These are phyloP conservation scores for Pleurotus sapidus DNA, from an alignment of 768 basidiomycete genomes.

Conservation along the genomic window DNA sequence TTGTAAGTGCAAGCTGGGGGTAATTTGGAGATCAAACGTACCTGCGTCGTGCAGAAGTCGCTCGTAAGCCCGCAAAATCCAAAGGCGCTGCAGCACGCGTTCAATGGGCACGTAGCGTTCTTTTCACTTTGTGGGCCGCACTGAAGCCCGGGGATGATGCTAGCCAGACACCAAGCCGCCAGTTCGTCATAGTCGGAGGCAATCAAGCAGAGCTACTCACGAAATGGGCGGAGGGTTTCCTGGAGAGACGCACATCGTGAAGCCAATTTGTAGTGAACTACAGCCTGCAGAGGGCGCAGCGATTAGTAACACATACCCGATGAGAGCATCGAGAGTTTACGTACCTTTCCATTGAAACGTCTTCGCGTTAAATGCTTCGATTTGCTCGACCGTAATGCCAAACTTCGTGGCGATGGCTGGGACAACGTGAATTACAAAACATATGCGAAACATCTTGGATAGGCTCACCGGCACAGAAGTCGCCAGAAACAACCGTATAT, in stretches of 20 bases:
- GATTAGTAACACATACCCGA: too few species aligned
- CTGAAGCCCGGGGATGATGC: constrained; percentile 15
- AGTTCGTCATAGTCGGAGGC: background rate
- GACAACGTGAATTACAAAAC: background rate
- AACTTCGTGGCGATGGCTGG: constrained; percentile 15
- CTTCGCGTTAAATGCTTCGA: constrained; percentile 17
- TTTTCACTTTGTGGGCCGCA: constrained; percentile 20
- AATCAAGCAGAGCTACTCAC: constrained; percentile 8
- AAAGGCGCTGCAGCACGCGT: constrained; percentile 22
- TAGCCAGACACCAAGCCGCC: background rate
- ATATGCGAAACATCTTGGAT: background rate
- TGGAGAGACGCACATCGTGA: constrained; percentile 18
- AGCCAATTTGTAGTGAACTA: constrained; percentile 12
- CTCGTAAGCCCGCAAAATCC: constrained; percentile 21
- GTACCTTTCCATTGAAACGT: constrained; percentile 18
- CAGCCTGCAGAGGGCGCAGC: constrained; percentile 11
- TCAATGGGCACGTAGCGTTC: constrained; percentile 19
- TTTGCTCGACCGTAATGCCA: constrained; percentile 14
- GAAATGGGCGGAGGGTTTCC: constrained; percentile 19
- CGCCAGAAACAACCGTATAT: constrained; percentile 11
- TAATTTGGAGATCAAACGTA: background rate
- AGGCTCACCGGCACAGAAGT: constrained; percentile 11
- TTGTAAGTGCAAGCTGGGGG: background rate
- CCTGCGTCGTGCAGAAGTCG: constrained; percentile 18
- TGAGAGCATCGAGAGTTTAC: background rate